A percentile compares a stretch with the other conserved stretches of the same genome.
phyloP scores from a whole-genome alignment of 2,329 filamentous ascomycete genomes.

The Colletotrichum agaves region DNA sequence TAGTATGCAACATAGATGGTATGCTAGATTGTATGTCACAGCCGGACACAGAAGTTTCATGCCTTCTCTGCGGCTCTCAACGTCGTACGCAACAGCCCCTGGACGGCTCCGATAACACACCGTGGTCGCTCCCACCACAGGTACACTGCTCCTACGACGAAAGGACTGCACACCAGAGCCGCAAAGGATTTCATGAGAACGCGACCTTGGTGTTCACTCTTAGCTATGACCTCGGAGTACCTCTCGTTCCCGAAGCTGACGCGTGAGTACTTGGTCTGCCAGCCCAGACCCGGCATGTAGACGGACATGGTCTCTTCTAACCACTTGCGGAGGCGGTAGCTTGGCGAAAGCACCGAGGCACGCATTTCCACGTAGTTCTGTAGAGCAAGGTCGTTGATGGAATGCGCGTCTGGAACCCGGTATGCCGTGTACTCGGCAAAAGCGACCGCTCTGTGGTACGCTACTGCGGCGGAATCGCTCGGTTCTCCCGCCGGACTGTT shows the following conservation, averaged over 20 bases:
- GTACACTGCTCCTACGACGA: slow-evolving; percentile 28
- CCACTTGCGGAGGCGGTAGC: slow-evolving; percentile 84
- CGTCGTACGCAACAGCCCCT: slow-evolving; percentile 12
- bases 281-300: slow-evolving; percentile 81
- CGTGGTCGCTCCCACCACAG: slow-evolving; percentile 38
- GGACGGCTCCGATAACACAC: slow-evolving; percentile 19
- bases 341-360: slow-evolving; percentile 78
- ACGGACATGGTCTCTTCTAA: slow-evolving; percentile 86
- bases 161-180: slow-evolving; percentile 33
- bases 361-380: slow-evolving; percentile 97
- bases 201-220: slow-evolving; percentile 75
- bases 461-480: slow-evolving; percentile 61
- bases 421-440: slow-evolving; percentile 79
- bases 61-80: not conserved
- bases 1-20: not conserved
- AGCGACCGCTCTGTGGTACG: slow-evolving; percentile 74
- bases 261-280: slow-evolving; percentile 91
- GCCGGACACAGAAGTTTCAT: not conserved
- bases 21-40: not conserved
- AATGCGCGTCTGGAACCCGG: slow-evolving; percentile 81
- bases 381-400: slow-evolving; percentile 92
- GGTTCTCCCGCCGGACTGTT: slow-evolving; percentile 52
- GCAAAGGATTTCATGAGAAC: slow-evolving; percentile 57
- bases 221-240: slow-evolving; percentile 83
- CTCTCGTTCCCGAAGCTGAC: slow-evolving; percentile 94